Evolutionary conservation across 1,284 basidiomycete species (phyloP).

Genomic region (Cystobasidium pallidum): DNA sequence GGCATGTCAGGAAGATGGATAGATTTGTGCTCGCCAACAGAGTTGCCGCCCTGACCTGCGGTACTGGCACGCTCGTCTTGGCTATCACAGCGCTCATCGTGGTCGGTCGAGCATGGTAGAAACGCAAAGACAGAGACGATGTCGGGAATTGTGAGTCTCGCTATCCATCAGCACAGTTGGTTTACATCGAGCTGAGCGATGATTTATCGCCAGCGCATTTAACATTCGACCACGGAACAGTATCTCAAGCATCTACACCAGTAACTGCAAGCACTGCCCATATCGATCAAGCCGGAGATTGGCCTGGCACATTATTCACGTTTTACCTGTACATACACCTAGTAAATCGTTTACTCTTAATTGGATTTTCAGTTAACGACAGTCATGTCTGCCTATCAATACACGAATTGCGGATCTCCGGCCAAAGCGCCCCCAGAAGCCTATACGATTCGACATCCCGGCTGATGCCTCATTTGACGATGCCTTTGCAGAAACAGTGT

Average conservation of each 20-base stretch:
- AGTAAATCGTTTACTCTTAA: not conserved
- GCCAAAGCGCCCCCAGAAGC: too few species aligned
- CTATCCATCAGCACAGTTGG: too few species aligned
- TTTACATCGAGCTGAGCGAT: too few species aligned
- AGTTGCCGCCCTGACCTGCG: slow-evolving; percentile 27
- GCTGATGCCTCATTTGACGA: too few species aligned
- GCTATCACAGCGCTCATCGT: slow-evolving; percentile 43
- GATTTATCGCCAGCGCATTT: not conserved
- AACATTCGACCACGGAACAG: not conserved
- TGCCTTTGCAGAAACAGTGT: too few species aligned
- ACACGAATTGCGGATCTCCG: too few species aligned
- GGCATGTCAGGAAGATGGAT: slow-evolving; percentile 28
- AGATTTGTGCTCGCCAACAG: slow-evolving; percentile 39
- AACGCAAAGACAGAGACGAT: not conserved
- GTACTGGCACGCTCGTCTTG: slow-evolving; percentile 29
- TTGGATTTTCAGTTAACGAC: not conserved
- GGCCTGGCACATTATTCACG: not conserved
- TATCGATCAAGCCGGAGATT: not conserved
- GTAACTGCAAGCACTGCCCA: too few species aligned
- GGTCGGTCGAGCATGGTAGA: slow-evolving; percentile 29
- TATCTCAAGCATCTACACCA: slow-evolving; percentile 1
- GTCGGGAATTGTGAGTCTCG: not conserved
- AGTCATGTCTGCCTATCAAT: too few species aligned
- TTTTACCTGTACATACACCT: not conserved
- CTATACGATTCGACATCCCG: too few species aligned